phyloP scores from a whole-genome alignment of 495 filamentous ascomycete species.

The Penicillium alfredii region DNA sequence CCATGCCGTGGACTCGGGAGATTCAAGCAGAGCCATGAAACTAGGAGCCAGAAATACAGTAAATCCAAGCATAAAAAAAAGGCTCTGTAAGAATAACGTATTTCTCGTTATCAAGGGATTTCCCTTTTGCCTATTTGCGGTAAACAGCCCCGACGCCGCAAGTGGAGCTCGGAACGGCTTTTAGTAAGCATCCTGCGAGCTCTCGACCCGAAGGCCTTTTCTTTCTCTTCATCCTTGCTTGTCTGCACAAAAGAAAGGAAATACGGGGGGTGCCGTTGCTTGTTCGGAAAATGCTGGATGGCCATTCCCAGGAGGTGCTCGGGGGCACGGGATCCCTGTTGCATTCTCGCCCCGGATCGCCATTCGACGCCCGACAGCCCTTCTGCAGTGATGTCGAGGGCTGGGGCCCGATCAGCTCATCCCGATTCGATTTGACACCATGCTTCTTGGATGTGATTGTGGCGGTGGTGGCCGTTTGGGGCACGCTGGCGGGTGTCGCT shows the following conservation, averaged over 20 bases:
- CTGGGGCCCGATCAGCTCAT: conserved; percentile 86
- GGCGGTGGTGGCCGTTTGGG: conserved; percentile 65
- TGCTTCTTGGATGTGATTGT: conserved; percentile 92
- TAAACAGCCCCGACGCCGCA: too few relatives aligned
- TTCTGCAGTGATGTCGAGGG: conserved; percentile 85
- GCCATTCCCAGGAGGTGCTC: conserved; percentile 39
- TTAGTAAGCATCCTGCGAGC: conserved; percentile 24
- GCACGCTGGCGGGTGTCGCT: conserved; percentile 66
- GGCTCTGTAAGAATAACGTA: too few relatives aligned
- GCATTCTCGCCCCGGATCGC: conserved; percentile 25
- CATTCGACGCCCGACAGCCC: conserved; percentile 47
- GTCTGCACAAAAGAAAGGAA: conserved; percentile 10
- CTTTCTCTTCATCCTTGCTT: conserved; percentile 7
- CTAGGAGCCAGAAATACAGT: too few relatives aligned
- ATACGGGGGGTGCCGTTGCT: conserved; percentile 11
- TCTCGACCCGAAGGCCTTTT: too few relatives aligned
- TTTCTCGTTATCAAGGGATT: too few relatives aligned
- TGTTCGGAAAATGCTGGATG: conserved; percentile 41
- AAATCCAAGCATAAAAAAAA: too few relatives aligned
- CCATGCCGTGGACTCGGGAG: too few relatives aligned
- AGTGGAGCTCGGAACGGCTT: conserved; percentile 16
- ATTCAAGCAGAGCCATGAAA: too few relatives aligned
- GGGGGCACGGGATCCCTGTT: conserved; percentile 28
- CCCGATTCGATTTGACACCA: conserved; percentile 87
- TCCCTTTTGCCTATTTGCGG: too few relatives aligned